A percentile compares a stretch with the other conserved stretches of the same genome.
These are phyloP conservation scores for Leishmania lainsoni DNA, from an alignment of 208 protist genomes.

Conservation along the genomic window DNA sequence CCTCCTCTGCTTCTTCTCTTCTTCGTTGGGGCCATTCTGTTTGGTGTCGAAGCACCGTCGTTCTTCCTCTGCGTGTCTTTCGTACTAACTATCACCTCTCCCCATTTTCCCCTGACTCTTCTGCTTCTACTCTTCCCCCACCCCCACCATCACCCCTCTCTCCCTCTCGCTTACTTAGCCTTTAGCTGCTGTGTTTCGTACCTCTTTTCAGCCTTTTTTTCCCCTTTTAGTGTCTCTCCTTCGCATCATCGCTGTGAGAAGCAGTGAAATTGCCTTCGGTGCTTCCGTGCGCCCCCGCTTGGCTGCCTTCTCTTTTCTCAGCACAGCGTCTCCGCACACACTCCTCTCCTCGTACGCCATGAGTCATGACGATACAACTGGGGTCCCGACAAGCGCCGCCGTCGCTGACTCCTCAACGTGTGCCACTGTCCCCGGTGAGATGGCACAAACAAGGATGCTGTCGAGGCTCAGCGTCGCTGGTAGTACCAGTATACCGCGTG, in stretches of 20 bases:
- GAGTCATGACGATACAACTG: neutral
- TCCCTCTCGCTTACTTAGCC: neutral
- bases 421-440: neutral
- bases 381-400: neutral
- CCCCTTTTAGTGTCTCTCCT: neutral
- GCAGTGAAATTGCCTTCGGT: too few relatives aligned
- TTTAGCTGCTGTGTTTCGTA: neutral
- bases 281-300: too few relatives aligned
- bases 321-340: neutral
- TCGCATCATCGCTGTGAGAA: neutral
- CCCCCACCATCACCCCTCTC: too few relatives aligned
- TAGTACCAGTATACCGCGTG: too few relatives aligned
- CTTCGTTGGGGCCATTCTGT: neutral
- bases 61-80: neutral
- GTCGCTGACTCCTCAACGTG: neutral
- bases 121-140: neutral
- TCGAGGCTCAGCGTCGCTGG: neutral
- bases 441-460: neutral
- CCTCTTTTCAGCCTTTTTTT: neutral
- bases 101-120: neutral
- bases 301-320: neutral
- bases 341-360: neutral
- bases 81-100: neutral
- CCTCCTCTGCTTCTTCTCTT: slow-evolving; percentile 13
- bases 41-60: too few relatives aligned